phyloP scores from a whole-genome alignment of 2,329 filamentous ascomycete species.

The Beauveria australis region DNA sequence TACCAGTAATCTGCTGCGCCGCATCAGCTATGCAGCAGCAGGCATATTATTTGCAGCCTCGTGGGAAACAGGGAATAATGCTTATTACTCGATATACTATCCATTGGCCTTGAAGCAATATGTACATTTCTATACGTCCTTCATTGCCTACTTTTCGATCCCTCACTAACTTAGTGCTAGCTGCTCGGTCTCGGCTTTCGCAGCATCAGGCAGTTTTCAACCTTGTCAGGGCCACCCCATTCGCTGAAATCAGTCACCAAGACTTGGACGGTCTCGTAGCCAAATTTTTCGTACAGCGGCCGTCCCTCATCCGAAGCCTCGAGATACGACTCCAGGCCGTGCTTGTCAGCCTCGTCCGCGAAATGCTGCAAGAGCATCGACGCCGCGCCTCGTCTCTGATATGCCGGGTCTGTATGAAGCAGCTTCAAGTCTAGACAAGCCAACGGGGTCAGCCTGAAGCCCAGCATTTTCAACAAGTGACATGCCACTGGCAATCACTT shows the following conservation, averaged over 20 bases:
- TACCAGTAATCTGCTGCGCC: background rate
- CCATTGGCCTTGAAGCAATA: background rate
- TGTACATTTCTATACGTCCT: background rate
- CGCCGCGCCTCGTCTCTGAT: slow-evolving; percentile 28
- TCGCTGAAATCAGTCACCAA: slow-evolving; percentile 20
- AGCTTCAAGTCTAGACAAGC: slow-evolving; percentile 25
- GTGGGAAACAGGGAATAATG: background rate
- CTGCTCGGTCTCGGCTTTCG: background rate
- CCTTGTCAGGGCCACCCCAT: slow-evolving; percentile 21
- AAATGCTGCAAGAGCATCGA: slow-evolving; percentile 27
- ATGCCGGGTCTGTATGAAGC: slow-evolving; percentile 29
- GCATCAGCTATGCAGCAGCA: too few species aligned
- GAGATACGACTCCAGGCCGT: slow-evolving; percentile 28
- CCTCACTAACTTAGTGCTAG: background rate
- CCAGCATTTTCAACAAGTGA: background rate
- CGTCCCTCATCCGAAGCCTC: slow-evolving; percentile 27
- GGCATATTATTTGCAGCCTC: background rate
- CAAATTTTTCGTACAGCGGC: slow-evolving; percentile 27
- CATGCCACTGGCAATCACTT: slow-evolving; percentile 14
- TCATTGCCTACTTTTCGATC: background rate
- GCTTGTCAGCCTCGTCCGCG: slow-evolving; percentile 27
- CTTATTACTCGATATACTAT: background rate
- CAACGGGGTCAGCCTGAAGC: background rate
- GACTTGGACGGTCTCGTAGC: slow-evolving; percentile 24
- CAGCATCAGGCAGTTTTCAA: slow-evolving; percentile 5